Evolutionary conservation across 1,139 yeast genomes (phyloP), one percentile per base, ranked within the genome.

Genomic region (Zygosaccharomyces sapae): DNA sequence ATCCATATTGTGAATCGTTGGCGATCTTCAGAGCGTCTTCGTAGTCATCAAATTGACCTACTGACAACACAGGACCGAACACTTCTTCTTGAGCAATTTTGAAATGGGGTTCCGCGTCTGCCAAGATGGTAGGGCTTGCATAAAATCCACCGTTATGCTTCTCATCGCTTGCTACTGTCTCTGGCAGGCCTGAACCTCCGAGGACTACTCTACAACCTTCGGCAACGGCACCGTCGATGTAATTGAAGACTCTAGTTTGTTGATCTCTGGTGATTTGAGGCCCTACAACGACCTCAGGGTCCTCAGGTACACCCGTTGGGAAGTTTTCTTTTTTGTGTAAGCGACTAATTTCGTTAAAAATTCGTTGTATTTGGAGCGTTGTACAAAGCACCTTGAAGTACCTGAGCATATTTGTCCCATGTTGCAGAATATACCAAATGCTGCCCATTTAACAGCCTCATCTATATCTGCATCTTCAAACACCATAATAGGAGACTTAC

Each of bases 351-450:
- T 77, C 37, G 70, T 70, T 49, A 84, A 67, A 55, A 85, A 75
- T 59, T 76, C 70, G 54, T 84, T 89, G 69, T 86, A 85, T 57
- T 84, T 73, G 45, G 79, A 80, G 54, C 81, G 87, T 68, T 86
- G 94, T 50, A 86, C 78, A 68, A 81, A 84, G 53, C 86, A 75
- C 74, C 95, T 79, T 38, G 94, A 85, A 58, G 92, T 90, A 46
- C 95, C 90, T 58, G 87, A 81, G 69, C 95, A 86, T 43, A 85
- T 86, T 72, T 86, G 94, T 66, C 95, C 95, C 56, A 88, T 82
- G 71, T 86, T 86, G 75, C 75, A 80, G 76, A 80, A 80, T 57
- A 81, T 81, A 67, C 86, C 86, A 41, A 70, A 66, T 53, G 76
- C 73, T 54, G 81, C 71, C 67, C 79, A 75, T 61, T 76, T 73